A percentile compares a stretch with the other conserved stretches of the same genome.
Conservation (phyloP, 768 basidiomycete genomes). For the Dentipellis sp. region DNA sequence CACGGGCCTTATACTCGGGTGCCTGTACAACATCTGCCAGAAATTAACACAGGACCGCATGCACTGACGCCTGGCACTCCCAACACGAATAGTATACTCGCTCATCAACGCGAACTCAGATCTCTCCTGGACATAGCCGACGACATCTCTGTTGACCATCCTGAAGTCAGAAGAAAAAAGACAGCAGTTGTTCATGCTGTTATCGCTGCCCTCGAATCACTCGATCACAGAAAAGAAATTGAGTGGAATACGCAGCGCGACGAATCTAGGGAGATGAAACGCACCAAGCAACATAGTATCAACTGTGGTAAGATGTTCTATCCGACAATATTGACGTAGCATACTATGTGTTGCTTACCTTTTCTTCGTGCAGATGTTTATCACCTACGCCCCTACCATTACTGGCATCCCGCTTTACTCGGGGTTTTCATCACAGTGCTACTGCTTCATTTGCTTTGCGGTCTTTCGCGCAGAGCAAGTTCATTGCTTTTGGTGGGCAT, state of each 20-base stretch:
- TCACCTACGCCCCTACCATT: neutral
- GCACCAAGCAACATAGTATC: no score
- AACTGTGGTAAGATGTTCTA: no score
- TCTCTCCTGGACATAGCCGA: neutral
- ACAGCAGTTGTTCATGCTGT: neutral
- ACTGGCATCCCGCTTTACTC: neutral
- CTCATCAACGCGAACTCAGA: neutral
- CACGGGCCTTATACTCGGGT: neutral
- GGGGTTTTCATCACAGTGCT: neutral
- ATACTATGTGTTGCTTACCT: no score
- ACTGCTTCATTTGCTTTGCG: neutral
- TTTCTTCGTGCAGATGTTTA: conserved; percentile 72
- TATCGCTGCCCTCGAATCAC: neutral
- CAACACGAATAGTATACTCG: neutral
- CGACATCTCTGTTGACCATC: neutral
- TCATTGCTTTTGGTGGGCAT: no score
- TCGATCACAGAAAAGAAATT: neutral
- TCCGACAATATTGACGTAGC: no score
- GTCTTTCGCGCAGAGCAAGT: neutral
- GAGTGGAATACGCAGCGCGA: neutral
- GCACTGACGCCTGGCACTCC: neutral
- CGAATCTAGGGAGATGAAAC: neutral
- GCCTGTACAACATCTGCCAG: neutral
- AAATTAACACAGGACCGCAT: neutral
- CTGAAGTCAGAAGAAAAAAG: no score